These are phyloP conservation scores for Neurospora crassa DNA, from an alignment of 2,329 filamentous ascomycete genomes.

Conservation along the genomic window DNA sequence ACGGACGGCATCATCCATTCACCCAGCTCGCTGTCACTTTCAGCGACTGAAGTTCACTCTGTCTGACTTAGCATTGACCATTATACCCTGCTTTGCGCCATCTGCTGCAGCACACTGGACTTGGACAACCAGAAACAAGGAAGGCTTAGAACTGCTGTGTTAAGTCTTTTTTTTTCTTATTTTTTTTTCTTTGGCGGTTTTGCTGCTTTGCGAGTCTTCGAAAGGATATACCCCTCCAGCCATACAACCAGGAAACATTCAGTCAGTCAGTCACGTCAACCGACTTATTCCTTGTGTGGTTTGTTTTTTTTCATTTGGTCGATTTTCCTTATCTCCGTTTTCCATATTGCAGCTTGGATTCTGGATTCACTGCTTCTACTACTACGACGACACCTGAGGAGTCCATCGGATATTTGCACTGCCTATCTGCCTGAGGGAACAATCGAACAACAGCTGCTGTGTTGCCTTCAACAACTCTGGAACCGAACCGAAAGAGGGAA, in stretches of 20 bases:
- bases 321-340: not conserved
- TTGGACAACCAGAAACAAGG: not conserved
- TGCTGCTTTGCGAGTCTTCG: not conserved
- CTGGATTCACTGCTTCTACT: not conserved
- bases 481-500: not conserved
- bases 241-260: not conserved
- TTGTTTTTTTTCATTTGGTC: not conserved
- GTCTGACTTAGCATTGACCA: not conserved
- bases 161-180: not conserved
- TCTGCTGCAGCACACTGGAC: not conserved
- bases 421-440: not conserved
- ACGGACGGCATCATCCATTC: not conserved
- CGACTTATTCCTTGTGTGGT: not conserved
- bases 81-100: not conserved
- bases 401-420: not conserved
- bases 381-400: not conserved
- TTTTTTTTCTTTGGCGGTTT: not conserved
- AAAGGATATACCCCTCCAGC: not conserved
- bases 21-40: not conserved
- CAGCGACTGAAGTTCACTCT: no score
- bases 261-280: not conserved
- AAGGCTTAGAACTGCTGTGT: not conserved
- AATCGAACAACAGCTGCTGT: not conserved
- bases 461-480: not conserved
- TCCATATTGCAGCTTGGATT: not conserved